Base-by-base conservation (phyloP, 164 flowering plant genomes). In the Vitis riparia region DNA sequence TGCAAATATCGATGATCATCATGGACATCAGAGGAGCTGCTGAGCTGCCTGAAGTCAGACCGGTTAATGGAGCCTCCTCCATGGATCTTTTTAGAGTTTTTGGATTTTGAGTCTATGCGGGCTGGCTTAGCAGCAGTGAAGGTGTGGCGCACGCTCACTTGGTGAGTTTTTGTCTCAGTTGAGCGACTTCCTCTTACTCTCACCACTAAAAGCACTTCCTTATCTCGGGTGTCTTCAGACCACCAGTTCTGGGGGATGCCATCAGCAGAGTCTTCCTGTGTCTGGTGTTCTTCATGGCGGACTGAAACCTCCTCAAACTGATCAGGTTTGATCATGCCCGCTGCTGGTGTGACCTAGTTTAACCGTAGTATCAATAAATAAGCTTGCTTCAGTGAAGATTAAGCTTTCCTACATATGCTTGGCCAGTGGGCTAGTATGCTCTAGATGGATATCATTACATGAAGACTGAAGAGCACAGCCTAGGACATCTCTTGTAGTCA, bases 181-280 rank as follows among this genome's bases (percentile, higher is more conserved):
- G 93, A 82, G 75, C 69, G 79, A 68, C 80, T 79, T n/a, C 97
- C 95, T 27, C 71, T 73, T 5, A 91, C 78, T 52, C 61, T 79
- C 47, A 92, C 82, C 7, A 56, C 66, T 62, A 93, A 67, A 1
- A 84, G 71, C 30, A 87, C 94, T 79, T 89, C 95, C 79, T 92
- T 91, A 68, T 96, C 97, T 65, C 89, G 75, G n/a, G 88, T 82
- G 80, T 93, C 97, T 81, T 96, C 97, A 71, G 81, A 83, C 97
- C 97, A 96, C 84, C 88, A 87, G 81, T 80, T 96, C 62, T 87
- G 97, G 44, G 92, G 97, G 55, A 84, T 67, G 29, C 97, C 97
- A 51, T 93, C 99, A 2, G 86, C 90, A 62, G 81, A 81, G 58
- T 87, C 93, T 77, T 91, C 98, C 3, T 68, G 67, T 15, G 87